Evolutionary conservation across 495 filamentous ascomycete species (phyloP).

Genomic region (Aspergillus taichungensis): DNA sequence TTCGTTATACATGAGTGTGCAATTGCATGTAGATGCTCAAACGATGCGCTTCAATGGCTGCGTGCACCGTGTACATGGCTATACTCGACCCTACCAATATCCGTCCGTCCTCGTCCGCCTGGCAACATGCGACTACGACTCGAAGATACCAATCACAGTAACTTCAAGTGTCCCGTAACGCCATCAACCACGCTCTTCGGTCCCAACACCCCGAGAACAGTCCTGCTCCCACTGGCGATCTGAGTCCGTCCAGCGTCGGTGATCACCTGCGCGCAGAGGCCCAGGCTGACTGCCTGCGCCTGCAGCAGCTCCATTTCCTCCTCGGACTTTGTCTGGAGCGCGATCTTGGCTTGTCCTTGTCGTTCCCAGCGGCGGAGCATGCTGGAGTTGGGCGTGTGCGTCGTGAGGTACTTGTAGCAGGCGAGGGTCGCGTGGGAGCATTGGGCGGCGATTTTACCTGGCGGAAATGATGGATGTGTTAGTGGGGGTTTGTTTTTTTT

Average conservation of each 20-base stretch:
- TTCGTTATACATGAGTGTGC: no score
- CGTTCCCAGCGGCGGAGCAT: constrained; percentile 81
- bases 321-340: constrained; percentile 72
- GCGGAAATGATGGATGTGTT: neutral
- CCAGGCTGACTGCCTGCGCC: constrained; percentile 71
- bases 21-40: no score
- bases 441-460: constrained; percentile 97
- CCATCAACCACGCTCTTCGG: constrained; percentile 80
- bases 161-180: constrained; percentile 81
- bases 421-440: constrained; percentile 92
- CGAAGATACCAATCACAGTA: constrained; percentile 45
- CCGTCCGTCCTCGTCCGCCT: no score
- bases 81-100: no score
- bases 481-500: neutral
- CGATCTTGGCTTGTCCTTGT: constrained; percentile 83
- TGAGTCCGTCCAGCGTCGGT: constrained; percentile 95
- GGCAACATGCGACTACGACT: constrained; percentile 2
- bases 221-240: constrained; percentile 86
- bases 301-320: constrained; percentile 72
- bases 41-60: no score
- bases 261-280: constrained; percentile 79
- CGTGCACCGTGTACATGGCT: no score
- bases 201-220: constrained; percentile 82
- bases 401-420: constrained; percentile 78
- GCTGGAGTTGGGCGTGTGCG: constrained; percentile 45